Conservation (phyloP, 495 filamentous ascomycete genomes). For the Aeminium ludgeri region DNA sequence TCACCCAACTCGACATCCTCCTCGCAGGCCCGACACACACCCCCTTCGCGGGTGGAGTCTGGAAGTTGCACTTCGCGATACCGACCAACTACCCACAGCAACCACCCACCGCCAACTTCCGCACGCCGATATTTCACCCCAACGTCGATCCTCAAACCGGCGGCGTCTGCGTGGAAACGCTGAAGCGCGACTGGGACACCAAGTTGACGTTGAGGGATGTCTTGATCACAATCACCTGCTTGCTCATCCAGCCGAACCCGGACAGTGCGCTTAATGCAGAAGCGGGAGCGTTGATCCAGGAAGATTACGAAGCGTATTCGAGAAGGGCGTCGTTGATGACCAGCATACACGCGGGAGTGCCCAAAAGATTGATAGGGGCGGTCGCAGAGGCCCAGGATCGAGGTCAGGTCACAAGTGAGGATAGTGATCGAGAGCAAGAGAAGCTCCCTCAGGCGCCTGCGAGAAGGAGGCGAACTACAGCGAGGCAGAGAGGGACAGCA, state of each 20-base stretch:
- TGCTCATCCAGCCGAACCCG: conserved; percentile 57
- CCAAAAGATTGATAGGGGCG: conserved; percentile 21
- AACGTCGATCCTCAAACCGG: conserved; percentile 53
- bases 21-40: conserved; percentile 48
- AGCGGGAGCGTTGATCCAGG: conserved; percentile 43
- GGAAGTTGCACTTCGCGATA: conserved; percentile 45
- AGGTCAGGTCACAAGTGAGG: conserved; percentile 34
- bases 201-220: conserved; percentile 47
- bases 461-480: conserved; percentile 4
- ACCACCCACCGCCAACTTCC: conserved; percentile 51
- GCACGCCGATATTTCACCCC: conserved; percentile 54
- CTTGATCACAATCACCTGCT: conserved; percentile 48
- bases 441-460: conserved; percentile 2
- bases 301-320: conserved; percentile 44
- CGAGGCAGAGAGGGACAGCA: conserved; percentile 2
- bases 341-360: conserved; percentile 45
- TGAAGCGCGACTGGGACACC: conserved; percentile 52
- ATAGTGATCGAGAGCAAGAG: conserved; percentile 1
- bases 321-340: conserved; percentile 50
- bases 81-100: conserved; percentile 46
- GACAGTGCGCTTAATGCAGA: conserved; percentile 52
- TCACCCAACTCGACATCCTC: conserved; percentile 42
- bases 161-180: conserved; percentile 53
- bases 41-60: conserved; percentile 43
- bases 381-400: conserved; percentile 41